Evolutionary conservation across 2,329 filamentous ascomycete genomes (phyloP), one percentile per base, ranked within the genome.

Genomic region (Dactylellina parvicollis): DNA sequence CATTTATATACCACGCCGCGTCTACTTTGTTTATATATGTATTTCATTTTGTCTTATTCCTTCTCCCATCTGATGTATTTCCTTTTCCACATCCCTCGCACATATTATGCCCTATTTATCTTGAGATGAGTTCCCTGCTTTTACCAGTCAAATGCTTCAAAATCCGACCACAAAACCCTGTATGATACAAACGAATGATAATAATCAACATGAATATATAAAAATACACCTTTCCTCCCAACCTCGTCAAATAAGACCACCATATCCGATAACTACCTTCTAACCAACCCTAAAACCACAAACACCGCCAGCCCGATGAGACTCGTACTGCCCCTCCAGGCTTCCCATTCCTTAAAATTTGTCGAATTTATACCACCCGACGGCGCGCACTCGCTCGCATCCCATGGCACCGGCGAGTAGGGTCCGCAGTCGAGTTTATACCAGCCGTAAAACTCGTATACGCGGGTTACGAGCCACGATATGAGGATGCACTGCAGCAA

Each of bases 151-250:
- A 34, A 4, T 16, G 1, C 14, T 40, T 18, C 47, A 26, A 18
- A 52, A 16, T 2, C 14, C 18, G 18, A 46, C 16, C 42, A 4
- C 3, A 16, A 16, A 52, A 34, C 16, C 3, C 9, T 64, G 59
- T 64, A 64, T 64, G 59, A 54, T 54, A 54, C 16, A 36, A 54
- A 49, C 24, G 22, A 49, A 14, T 26, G 7, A 42, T 46, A 46
- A 8, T 20, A 46, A 9, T 24, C 5, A 5, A 20, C 22, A 46
- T 14, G 32, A 14, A 12, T 40, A 18, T 32, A 5, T 8, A 47
- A 24, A 47, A 8, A 8, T 18, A 47, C 7, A 47, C 8, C 12
- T 4, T 5, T 47, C 44, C 44, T 12, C 9, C 18, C 18, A 20
- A 8, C 44, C 36, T n/a, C n/a, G n/a, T n/a, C n/a, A n/a, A n/a